Percentiles rank a stretch among this genome's conserved stretches.
Evolutionary conservation across 768 basidiomycete genomes (phyloP).

Genomic region (Candolleomyces aberdarensis): DNA sequence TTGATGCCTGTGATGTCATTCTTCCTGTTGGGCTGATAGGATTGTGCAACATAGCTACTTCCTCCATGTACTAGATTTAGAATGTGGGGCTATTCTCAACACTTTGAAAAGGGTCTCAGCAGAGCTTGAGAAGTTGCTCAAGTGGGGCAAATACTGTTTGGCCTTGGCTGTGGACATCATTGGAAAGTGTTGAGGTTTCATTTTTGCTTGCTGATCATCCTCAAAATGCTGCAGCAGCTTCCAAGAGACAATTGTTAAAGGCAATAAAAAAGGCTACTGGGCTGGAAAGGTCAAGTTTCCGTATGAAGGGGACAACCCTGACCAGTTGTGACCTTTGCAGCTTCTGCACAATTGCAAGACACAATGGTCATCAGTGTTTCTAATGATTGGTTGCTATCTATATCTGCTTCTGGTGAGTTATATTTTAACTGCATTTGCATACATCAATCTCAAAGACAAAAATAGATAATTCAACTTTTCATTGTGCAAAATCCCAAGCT

Average conservation of each 20-base stretch:
- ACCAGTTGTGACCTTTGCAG: constrained; percentile 17
- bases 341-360: constrained; percentile 23
- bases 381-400: constrained; percentile 30
- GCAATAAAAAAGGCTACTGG: constrained; percentile 17
- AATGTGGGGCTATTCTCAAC: neutral
- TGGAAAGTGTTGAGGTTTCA: constrained; percentile 17
- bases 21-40: too few species aligned
- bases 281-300: neutral
- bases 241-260: constrained; percentile 18
- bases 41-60: neutral
- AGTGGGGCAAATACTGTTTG: constrained; percentile 12
- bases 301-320: neutral
- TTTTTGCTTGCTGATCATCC: constrained; percentile 28
- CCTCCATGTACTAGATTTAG: constrained; percentile 9
- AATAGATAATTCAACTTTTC: neutral
- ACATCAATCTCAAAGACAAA: neutral
- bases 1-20: too few species aligned
- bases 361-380: constrained; percentile 28
- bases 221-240: constrained; percentile 27
- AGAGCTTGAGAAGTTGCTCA: neutral
- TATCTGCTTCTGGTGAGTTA: constrained; percentile 29
- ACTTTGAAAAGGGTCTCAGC: neutral
- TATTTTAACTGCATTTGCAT: too few species aligned
- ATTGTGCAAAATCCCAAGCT: constrained; percentile 4
- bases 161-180: constrained; percentile 24